A percentile compares a stretch with the other conserved stretches of the same genome.
These are phyloP conservation scores for Didymella sp. DNA, from an alignment of 2,329 filamentous ascomycete species.

Conservation along the genomic window DNA sequence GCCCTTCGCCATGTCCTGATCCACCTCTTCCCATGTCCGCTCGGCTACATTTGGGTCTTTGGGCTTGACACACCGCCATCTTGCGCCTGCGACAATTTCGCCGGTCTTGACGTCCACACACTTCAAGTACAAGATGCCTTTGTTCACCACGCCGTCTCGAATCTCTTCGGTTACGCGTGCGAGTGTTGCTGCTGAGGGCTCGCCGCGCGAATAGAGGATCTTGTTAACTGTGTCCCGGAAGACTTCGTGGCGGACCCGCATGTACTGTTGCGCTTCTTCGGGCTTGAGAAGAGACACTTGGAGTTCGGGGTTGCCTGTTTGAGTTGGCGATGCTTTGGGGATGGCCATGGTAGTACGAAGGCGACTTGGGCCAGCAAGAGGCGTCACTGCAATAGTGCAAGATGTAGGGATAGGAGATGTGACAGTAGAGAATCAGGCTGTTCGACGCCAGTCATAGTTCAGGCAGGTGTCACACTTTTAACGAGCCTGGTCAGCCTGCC, in stretches of 20 bases:
- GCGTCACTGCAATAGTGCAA: neutral
- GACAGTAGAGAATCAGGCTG: neutral
- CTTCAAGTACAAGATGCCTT: conserved; percentile 39
- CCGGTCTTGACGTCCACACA: conserved; percentile 36
- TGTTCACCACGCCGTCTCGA: conserved; percentile 31
- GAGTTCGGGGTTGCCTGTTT: conserved; percentile 37
- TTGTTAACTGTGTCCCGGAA: conserved; percentile 45
- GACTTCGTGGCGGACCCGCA: conserved; percentile 41
- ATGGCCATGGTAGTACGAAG: neutral
- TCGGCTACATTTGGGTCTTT: conserved; percentile 23
- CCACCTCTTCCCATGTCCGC: conserved; percentile 40
- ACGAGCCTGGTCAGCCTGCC: neutral
- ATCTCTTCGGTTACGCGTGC: conserved; percentile 31
- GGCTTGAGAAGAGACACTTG: conserved; percentile 37
- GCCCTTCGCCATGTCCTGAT: conserved; percentile 27
- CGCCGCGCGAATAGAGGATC: conserved; percentile 41
- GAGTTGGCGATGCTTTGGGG: conserved; percentile 3
- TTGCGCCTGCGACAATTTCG: conserved; percentile 41
- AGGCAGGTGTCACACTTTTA: conserved; percentile 14
- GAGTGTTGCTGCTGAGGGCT: conserved; percentile 38
- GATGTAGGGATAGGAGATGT: neutral
- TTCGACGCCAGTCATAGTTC: neutral
- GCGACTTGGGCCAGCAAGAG: neutral
- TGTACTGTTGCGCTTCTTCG: conserved; percentile 40
- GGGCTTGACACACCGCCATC: conserved; percentile 38